Conservation (phyloP, 2,329 filamentous ascomycete species). For the Diaporthe sp. region DNA sequence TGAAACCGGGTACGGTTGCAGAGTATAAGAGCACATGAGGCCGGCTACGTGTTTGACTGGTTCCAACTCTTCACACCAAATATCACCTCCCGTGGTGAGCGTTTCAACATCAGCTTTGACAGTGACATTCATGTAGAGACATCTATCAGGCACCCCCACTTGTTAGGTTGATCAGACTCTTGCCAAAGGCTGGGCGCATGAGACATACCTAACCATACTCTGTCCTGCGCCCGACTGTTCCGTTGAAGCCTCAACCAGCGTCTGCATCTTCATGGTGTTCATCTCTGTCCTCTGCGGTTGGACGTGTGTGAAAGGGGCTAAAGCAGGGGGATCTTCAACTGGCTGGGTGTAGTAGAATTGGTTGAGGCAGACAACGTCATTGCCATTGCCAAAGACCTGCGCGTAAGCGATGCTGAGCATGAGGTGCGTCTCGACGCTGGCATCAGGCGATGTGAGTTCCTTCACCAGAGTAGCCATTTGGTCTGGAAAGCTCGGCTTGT, state of each 20-base stretch:
- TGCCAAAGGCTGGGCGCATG: no score
- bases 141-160: background rate
- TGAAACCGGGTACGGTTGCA: slow-evolving; percentile 3
- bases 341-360: background rate
- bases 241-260: background rate
- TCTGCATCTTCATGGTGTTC: background rate
- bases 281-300: background rate
- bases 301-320: background rate
- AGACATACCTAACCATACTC: background rate
- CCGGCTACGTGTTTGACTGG: background rate
- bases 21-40: background rate
- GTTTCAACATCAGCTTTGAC: background rate
- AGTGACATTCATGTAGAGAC: background rate
- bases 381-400: background rate
- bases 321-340: background rate
- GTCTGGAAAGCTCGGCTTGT: slow-evolving; percentile 33
- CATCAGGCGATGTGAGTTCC: background rate
- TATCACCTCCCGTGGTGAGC: background rate
- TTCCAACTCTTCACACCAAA: background rate
- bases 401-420: background rate
- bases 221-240: background rate
- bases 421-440: background rate
- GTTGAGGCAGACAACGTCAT: background rate
- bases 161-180: background rate
- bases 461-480: slow-evolving; percentile 36